Conservation (phyloP, 1,139 yeast species). For the Zygosaccharomyces sapae region DNA sequence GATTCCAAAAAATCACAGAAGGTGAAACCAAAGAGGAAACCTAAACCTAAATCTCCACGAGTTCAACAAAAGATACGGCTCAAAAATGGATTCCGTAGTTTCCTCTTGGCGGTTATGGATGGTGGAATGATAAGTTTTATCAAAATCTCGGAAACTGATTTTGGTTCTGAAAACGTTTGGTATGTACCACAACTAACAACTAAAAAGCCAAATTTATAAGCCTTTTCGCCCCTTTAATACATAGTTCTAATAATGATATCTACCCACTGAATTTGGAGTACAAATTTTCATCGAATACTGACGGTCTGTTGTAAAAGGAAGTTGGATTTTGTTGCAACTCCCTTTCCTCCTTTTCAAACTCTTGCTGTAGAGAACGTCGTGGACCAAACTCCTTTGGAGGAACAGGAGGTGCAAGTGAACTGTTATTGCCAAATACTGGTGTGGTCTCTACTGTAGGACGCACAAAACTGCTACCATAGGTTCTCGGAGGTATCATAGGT, state of each 20-base stretch:
- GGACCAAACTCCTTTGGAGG: constrained; percentile 29
- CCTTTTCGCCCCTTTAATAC: not conserved
- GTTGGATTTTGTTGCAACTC: constrained; percentile 32
- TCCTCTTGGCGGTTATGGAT: constrained; percentile 64
- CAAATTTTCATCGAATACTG: constrained; percentile 44
- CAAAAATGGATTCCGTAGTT: constrained; percentile 47
- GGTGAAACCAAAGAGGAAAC: constrained; percentile 34
- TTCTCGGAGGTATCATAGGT: constrained; percentile 9
- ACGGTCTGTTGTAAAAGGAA: constrained; percentile 43
- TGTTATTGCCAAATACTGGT: constrained; percentile 4
- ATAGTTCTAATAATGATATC: constrained; percentile 1
- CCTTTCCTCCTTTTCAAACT: constrained; percentile 24
- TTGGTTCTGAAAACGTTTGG: constrained; percentile 43
- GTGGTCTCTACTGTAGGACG: constrained; percentile 3
- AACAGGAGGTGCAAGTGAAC: constrained; percentile 18
- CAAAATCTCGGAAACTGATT: constrained; percentile 55
- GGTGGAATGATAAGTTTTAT: constrained; percentile 69
- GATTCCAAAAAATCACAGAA: constrained; percentile 21
- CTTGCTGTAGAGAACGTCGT: constrained; percentile 12
- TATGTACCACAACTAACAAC: constrained; percentile 18
- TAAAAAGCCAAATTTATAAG: not conserved
- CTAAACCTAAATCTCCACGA: constrained; percentile 28
- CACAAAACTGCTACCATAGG: constrained; percentile 3
- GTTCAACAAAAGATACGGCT: constrained; percentile 37
- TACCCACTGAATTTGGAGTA: constrained; percentile 39